Percentiles rank a stretch among this genome's conserved stretches.
Evolutionary conservation across 1,284 basidiomycete genomes (phyloP).

Genomic region (Volvariella volvacea): DNA sequence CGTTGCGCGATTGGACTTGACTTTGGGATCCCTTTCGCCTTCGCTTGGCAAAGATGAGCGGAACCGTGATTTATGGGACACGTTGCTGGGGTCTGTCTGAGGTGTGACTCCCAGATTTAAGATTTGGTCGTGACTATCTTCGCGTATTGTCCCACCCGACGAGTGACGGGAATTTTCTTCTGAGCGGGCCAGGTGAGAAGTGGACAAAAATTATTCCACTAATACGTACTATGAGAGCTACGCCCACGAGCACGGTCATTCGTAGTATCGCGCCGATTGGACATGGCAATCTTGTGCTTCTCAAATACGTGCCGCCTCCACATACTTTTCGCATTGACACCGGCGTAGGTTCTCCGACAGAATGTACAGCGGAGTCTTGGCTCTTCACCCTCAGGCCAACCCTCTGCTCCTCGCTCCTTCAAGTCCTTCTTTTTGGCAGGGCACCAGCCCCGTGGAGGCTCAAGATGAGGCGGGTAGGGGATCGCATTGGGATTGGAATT

Average conservation of each 20-base stretch:
- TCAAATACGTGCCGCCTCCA: slow-evolving; percentile 80
- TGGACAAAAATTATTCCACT: slow-evolving; percentile 2
- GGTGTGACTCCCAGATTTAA: slow-evolving; percentile 32
- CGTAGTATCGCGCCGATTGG: slow-evolving; percentile 62
- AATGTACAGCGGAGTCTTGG: slow-evolving; percentile 75
- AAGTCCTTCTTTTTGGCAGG: slow-evolving; percentile 71
- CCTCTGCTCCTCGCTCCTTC: slow-evolving; percentile 53
- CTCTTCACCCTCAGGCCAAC: slow-evolving; percentile 71
- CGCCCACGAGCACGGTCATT: slow-evolving; percentile 54
- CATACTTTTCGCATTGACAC: slow-evolving; percentile 83
- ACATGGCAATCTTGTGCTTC: slow-evolving; percentile 82
- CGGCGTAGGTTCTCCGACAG: slow-evolving; percentile 71
- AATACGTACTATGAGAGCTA: slow-evolving; percentile 52
- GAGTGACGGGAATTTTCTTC: slow-evolving; percentile 37
- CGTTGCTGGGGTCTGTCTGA: slow-evolving; percentile 24
- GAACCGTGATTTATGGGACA: slow-evolving; percentile 35
- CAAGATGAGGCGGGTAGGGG: slow-evolving; percentile 63
- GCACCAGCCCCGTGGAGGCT: slow-evolving; percentile 77
- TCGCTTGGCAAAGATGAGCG: slow-evolving; percentile 24
- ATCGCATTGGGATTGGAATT: slow-evolving; percentile 44
- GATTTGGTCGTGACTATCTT: slow-evolving; percentile 33
- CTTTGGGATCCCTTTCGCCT: slow-evolving; percentile 13
- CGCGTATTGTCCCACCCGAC: slow-evolving; percentile 15
- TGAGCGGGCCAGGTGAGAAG: slow-evolving; percentile 15
- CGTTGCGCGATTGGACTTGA: slow-evolving; percentile 8